A percentile compares a stretch with the other conserved stretches of the same genome.
These are phyloP conservation scores for Malassezia psittaci DNA, from an alignment of 1,284 basidiomycete species.

Conservation along the genomic window DNA sequence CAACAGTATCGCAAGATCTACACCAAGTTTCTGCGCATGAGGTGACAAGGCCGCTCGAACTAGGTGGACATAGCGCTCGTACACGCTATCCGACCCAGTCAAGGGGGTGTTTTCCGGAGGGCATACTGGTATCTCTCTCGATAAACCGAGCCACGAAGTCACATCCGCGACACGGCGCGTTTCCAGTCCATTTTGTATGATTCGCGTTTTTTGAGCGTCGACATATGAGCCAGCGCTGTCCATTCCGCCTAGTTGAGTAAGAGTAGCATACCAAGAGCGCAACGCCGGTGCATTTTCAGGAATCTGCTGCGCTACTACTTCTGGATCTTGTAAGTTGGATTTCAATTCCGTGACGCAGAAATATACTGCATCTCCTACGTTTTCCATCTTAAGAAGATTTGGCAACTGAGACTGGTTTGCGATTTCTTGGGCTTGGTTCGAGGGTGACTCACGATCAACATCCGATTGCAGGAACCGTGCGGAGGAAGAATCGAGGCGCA, in stretches of 20 bases:
- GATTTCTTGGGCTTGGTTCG: constrained; percentile 40
- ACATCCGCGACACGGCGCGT: constrained; percentile 60
- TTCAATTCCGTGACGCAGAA: constrained; percentile 64
- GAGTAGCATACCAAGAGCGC: constrained; percentile 7
- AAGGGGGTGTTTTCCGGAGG: constrained; percentile 22
- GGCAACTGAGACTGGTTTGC: constrained; percentile 8
- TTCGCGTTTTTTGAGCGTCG: constrained; percentile 62
- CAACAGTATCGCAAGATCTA: constrained; percentile 54
- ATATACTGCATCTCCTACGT: constrained; percentile 54
- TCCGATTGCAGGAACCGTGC: constrained; percentile 31
- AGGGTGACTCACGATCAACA: constrained; percentile 25
- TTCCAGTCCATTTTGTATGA: constrained; percentile 69
- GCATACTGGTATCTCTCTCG: constrained; percentile 36
- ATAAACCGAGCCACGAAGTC: constrained; percentile 54
- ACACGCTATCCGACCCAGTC: constrained; percentile 20
- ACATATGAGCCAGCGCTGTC: constrained; percentile 47
- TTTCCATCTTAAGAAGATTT: background rate
- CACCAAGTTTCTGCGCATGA: constrained; percentile 25
- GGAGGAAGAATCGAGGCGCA: constrained; percentile 57
- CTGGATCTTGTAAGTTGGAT: constrained; percentile 23
- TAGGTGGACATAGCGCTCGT: constrained; percentile 22
- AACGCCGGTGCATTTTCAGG: constrained; percentile 2
- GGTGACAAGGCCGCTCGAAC: constrained; percentile 35
- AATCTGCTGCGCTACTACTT: background rate
- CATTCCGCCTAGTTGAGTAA: background rate